These are phyloP conservation scores for Leucosporidium creatinivorum DNA, from an alignment of 768 basidiomycete species.

Conservation along the genomic window DNA sequence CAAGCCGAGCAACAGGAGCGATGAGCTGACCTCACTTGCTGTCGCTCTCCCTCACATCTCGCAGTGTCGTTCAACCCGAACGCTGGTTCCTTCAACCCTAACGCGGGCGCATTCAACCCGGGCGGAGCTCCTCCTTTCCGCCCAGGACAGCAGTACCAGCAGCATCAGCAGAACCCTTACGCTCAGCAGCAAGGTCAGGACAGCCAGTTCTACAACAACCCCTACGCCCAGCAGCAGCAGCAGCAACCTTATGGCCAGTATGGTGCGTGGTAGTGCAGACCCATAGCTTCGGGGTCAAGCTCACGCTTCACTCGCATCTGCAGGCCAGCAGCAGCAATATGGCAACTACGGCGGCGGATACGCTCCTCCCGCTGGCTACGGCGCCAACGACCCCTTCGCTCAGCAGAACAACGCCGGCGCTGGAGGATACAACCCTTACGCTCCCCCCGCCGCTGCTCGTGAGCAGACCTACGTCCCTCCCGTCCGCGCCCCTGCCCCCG, in stretches of 20 bases:
- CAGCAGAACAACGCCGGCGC: constrained; percentile 35
- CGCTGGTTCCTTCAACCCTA: constrained; percentile 35
- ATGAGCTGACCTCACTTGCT: too few species aligned
- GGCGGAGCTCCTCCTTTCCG: constrained; percentile 39
- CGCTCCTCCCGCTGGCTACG: constrained; percentile 38
- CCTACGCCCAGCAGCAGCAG: constrained; percentile 39
- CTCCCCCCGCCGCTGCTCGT: constrained; percentile 17
- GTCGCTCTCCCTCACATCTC: too few species aligned
- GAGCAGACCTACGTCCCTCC: constrained; percentile 31
- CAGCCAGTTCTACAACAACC: constrained; percentile 40
- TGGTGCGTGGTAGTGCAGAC: background rate
- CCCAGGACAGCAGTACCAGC: constrained; percentile 38
- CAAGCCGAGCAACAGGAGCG: too few species aligned
- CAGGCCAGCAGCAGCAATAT: constrained; percentile 30
- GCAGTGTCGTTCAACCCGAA: constrained; percentile 34
- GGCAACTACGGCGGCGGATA: constrained; percentile 36
- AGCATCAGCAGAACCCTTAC: constrained; percentile 13
- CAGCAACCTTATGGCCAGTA: constrained; percentile 35
- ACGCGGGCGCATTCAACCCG: constrained; percentile 29
- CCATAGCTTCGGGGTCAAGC: background rate
- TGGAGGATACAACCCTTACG: constrained; percentile 33
- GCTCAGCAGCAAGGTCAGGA: constrained; percentile 2
- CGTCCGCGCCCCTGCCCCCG: constrained; percentile 23
- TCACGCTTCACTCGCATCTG: background rate
- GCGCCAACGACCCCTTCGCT: constrained; percentile 11